These are phyloP conservation scores for Themeda triandra DNA, from an alignment of 176 grass and related monocot genomes.

Conservation along the genomic window DNA sequence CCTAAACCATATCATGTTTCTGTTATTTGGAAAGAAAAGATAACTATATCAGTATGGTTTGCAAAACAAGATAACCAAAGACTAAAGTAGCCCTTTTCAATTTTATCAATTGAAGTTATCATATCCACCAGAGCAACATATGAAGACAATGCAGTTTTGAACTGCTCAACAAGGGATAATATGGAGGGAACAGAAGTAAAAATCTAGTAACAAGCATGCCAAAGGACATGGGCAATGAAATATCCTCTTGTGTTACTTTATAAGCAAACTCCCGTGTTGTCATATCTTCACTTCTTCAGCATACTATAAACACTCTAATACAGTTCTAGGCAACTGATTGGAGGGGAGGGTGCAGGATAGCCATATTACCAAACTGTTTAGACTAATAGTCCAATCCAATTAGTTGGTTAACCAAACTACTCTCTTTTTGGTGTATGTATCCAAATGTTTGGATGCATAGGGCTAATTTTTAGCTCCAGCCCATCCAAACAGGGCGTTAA, in stretches of 20 bases:
- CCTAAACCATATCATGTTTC: background rate
- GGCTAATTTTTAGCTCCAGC: too few relatives aligned
- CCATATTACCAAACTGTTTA: background rate
- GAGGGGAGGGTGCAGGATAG: background rate
- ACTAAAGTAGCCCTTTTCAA: too few relatives aligned
- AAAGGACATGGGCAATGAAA: background rate
- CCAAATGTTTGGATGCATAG: background rate
- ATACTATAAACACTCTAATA: background rate
- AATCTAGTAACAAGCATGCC: background rate
- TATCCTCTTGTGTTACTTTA: background rate
- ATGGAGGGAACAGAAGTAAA: too few relatives aligned
- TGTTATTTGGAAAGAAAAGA: background rate
- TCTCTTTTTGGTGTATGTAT: background rate
- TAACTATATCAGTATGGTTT: background rate
- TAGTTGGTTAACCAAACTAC: background rate
- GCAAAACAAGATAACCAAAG: background rate
- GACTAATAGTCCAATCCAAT: background rate
- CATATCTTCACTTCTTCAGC: background rate
- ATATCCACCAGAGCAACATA: too few relatives aligned
- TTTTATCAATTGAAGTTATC: too few relatives aligned
- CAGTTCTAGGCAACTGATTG: background rate
- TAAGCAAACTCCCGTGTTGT: background rate
- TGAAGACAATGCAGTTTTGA: background rate
- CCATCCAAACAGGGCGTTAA: too few relatives aligned
- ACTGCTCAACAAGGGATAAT: background rate